Conservation (phyloP, 305 asterid genomes). For the Ilex paraguariensis region DNA sequence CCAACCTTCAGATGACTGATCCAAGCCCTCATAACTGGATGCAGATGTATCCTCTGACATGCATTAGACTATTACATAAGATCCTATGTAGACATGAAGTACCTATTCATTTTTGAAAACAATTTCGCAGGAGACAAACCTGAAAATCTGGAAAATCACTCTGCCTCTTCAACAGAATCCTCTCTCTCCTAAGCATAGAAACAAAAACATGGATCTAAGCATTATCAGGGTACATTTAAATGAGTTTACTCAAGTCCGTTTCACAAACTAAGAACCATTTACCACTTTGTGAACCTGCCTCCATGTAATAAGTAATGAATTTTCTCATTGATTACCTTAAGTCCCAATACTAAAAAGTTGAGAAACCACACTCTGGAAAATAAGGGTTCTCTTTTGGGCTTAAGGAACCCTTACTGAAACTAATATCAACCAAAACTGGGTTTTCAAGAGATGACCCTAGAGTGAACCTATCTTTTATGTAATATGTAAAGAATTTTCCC, state of each 20-base stretch:
- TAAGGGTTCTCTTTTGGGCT: too few relatives aligned
- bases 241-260: too few relatives aligned
- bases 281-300: not conserved
- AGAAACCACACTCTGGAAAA: too few relatives aligned
- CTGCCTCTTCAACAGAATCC: slow-evolving; percentile 41
- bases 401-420: too few relatives aligned
- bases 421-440: too few relatives aligned
- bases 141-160: slow-evolving; percentile 80
- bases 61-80: not conserved
- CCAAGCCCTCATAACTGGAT: slow-evolving; percentile 33
- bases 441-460: too few relatives aligned
- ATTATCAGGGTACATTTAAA: not conserved
- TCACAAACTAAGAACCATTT: too few relatives aligned
- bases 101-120: not conserved
- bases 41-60: slow-evolving; percentile 23
- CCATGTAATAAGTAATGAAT: too few relatives aligned
- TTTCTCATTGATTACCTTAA: not conserved
- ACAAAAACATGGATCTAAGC: slow-evolving; percentile 7
- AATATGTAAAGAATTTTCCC: too few relatives aligned
- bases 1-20: slow-evolving; percentile 79
- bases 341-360: too few relatives aligned
- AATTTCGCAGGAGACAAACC: slow-evolving; percentile 34
- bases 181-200: slow-evolving; percentile 49
- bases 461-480: too few relatives aligned
- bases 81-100: slow-evolving; percentile 2